A percentile compares a stretch with the other conserved stretches of the same genome.
Conservation (phyloP, 495 filamentous ascomycete species). For the Penicillium malachiteum region DNA sequence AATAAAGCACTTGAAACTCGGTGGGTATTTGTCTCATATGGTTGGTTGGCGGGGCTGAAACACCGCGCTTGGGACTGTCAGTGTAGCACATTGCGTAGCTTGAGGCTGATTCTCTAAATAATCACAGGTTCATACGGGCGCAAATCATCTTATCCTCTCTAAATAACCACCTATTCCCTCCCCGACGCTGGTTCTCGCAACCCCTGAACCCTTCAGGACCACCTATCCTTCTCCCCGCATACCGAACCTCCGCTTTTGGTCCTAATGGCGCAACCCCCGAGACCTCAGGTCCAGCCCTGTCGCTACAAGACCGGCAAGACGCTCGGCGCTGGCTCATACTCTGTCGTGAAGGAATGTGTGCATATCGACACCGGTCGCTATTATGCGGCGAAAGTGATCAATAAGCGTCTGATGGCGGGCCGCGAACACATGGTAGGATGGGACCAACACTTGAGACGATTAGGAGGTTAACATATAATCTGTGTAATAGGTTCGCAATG, state of each 20-base stretch:
- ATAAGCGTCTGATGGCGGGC: constrained; percentile 96
- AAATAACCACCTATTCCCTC: neutral
- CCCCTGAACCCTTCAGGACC: neutral
- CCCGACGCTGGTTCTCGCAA: neutral
- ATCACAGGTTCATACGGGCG: constrained; percentile 13
- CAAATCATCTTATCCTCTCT: constrained; percentile 1
- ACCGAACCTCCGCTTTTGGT: neutral
- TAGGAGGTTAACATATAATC: neutral
- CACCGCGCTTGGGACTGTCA: neutral
- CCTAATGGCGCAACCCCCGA: constrained; percentile 44
- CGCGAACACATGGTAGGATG: constrained; percentile 90
- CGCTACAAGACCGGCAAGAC: constrained; percentile 99
- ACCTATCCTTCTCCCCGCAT: neutral
- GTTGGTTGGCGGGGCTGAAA: constrained; percentile 13
- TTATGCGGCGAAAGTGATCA: constrained; percentile 99
- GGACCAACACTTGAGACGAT: neutral
- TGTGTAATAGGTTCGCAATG: constrained; percentile 76
- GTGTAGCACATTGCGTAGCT: constrained; percentile 6
- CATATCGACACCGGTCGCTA: constrained; percentile 97
- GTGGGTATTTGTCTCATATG: constrained; percentile 10
- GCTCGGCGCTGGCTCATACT: constrained; percentile 92
- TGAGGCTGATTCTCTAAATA: constrained; percentile 15
- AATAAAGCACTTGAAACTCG: constrained; percentile 2
- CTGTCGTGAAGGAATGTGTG: constrained; percentile 98
- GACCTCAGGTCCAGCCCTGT: constrained; percentile 70